Percentiles rank a stretch among this genome's conserved stretches.
Evolutionary conservation across 306 rosid species (phyloP).

Genomic region (Casuarina glauca): DNA sequence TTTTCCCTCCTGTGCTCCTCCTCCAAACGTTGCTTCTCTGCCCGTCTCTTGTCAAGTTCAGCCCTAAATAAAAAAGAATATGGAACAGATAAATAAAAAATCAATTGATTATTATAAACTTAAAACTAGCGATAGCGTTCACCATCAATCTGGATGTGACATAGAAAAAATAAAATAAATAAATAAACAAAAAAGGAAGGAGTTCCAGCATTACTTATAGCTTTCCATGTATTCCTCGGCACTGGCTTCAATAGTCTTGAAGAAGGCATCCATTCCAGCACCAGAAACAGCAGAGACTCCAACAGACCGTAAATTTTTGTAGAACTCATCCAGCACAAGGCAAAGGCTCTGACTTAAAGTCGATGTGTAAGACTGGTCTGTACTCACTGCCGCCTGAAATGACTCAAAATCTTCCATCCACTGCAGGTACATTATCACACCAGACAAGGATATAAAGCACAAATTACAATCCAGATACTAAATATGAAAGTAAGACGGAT

Average conservation of each 20-base stretch:
- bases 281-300: slow-evolving; percentile 87
- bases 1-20: slow-evolving; percentile 69
- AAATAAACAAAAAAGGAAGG: not conserved
- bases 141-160: not conserved
- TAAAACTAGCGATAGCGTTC: not conserved
- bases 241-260: slow-evolving; percentile 67
- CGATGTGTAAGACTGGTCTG: slow-evolving; percentile 59
- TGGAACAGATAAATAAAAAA: slow-evolving; percentile 11
- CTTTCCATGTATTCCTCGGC: slow-evolving; percentile 76
- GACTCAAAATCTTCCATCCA: slow-evolving; percentile 94
- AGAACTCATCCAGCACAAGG: slow-evolving; percentile 80
- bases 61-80: slow-evolving; percentile 43
- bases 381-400: slow-evolving; percentile 64
- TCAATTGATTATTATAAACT: not conserved
- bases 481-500: not conserved
- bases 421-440: slow-evolving; percentile 40
- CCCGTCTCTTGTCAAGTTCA: slow-evolving; percentile 80
- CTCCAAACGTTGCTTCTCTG: slow-evolving; percentile 74
- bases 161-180: not conserved
- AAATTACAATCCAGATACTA: not conserved
- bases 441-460: slow-evolving; percentile 17
- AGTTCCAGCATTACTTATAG: slow-evolving; percentile 50
- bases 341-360: slow-evolving; percentile 69
- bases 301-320: slow-evolving; percentile 69
- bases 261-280: slow-evolving; percentile 73